A percentile compares a stretch with the other conserved stretches of the same genome.
Evolutionary conservation across 148 eudicot species (phyloP).

Genomic region (Tetragonia tetragonoides): DNA sequence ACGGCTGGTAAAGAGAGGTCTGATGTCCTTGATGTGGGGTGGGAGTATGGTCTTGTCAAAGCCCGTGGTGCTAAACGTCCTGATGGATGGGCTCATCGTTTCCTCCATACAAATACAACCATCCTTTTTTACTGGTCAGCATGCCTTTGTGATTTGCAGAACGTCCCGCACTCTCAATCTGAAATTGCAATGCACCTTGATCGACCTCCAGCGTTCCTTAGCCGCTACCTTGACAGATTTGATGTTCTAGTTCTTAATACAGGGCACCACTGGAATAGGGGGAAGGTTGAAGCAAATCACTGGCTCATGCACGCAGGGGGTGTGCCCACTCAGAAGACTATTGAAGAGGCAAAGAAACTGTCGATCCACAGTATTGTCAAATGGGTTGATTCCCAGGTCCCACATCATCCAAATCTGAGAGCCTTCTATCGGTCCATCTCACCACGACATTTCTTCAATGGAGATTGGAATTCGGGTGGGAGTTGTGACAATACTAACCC

Average conservation of each 20-base stretch:
- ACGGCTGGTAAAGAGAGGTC: constrained; percentile 62
- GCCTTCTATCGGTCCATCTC: constrained; percentile 68
- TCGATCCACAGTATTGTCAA: constrained; percentile 50
- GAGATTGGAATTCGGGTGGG: constrained; percentile 87
- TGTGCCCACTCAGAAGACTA: constrained; percentile 42
- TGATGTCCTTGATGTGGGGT: constrained; percentile 71
- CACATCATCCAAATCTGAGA: constrained; percentile 51
- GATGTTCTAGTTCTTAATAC: constrained; percentile 69
- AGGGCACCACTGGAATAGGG: constrained; percentile 87
- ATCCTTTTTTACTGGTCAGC: constrained; percentile 97
- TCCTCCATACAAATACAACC: constrained; percentile 74
- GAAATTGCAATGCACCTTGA: constrained; percentile 76
- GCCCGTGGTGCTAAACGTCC: constrained; percentile 65
- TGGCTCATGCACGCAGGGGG: constrained; percentile 70
- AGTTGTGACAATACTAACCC: constrained; percentile 70
- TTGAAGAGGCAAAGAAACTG: constrained; percentile 53
- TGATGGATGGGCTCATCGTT: constrained; percentile 93
- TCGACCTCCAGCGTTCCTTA: constrained; percentile 65
- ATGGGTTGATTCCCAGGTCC: constrained; percentile 64
- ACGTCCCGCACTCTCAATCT: constrained; percentile 39
- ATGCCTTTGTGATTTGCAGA: constrained; percentile 73
- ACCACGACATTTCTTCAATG: constrained; percentile 77
- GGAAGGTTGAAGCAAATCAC: constrained; percentile 51
- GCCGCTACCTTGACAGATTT: constrained; percentile 39
- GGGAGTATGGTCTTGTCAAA: constrained; percentile 79